Base-by-base conservation (phyloP, 192 early-diverging fungal species). In the Pilobolus umbonatus region DNA sequence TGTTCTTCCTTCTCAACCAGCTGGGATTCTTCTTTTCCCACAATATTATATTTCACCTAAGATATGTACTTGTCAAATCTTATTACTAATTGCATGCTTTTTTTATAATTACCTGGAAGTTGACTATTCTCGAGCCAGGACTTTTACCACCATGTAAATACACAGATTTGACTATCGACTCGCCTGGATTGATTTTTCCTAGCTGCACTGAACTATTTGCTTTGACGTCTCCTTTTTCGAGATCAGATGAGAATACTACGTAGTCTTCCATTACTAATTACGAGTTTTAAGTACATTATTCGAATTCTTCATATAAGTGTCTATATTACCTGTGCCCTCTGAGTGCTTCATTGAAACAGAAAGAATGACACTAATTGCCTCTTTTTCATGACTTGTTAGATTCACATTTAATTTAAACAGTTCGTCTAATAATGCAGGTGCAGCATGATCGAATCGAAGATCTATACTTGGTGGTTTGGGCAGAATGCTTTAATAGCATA, bases 371-470 rank as follows among this genome's bases (percentile, higher is more conserved):
- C 83, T 65, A 10, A 91, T 70, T 8, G 78, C 60, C 22, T 82
- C 77, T 1, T 43, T 21, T 58, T 91, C 89, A 9, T 80, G 72
- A 62, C 88, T 91, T 14, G 67, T 67, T 3, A 89, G 56, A n/a
- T 67, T 78, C n/a, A 91, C 62, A 28, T 65, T 62, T 11, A 91
- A 60, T 14, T 75, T 75, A 57, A 82, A 86, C 14, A 76, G 63
- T 55, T 89, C 87, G 51, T 91, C 84, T 50, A 91, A 54, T n/a
- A 84, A 64, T 1, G 82, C 83, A 15, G 88, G 87, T 1, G 86
- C 66, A 21, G 56, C 57, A 52, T 88, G 80, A 1, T 66, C 57
- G 2, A 79, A 60, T 29, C 63, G 52, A 29, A 91, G 72, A 34
- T 73, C 67, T 0, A 91, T 51, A 24, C 82, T 82, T 28, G 89